phyloP scores from a whole-genome alignment of 768 basidiomycete genomes.

The Termitomyces sp. region DNA sequence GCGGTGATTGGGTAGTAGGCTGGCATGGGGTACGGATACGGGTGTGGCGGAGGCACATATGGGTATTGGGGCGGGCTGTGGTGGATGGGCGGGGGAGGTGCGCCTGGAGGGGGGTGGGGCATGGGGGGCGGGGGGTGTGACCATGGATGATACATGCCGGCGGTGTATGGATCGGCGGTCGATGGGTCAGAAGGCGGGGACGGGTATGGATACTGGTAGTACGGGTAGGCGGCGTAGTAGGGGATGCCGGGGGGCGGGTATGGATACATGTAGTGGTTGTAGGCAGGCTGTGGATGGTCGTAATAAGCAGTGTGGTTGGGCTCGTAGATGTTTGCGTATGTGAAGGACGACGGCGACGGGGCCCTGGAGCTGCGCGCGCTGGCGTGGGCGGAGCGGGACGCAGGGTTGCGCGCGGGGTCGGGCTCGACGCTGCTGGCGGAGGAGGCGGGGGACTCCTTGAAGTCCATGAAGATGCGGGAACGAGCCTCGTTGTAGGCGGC shows the following conservation, averaged over 20 bases:
- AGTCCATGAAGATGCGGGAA: conserved; percentile 82
- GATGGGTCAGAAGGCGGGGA: conserved; percentile 33
- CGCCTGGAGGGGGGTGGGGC: conserved; percentile 24
- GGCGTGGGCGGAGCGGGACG: conserved; percentile 56
- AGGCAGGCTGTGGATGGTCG: conserved; percentile 35
- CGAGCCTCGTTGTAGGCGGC: conserved; percentile 89
- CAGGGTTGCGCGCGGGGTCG: too few species aligned
- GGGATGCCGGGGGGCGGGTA: conserved; percentile 42
- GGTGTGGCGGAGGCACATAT: conserved; percentile 29
- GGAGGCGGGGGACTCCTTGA: conserved; percentile 63
- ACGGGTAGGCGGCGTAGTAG: conserved; percentile 39
- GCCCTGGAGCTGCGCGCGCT: conserved; percentile 74
- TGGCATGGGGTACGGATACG: conserved; percentile 26
- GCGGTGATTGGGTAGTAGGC: conserved; percentile 26
- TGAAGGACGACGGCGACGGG: conserved; percentile 67
- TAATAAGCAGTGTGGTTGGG: conserved; percentile 25
- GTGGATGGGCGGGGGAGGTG: conserved; percentile 25
- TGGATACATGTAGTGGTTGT: conserved; percentile 47
- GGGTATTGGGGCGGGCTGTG: conserved; percentile 31
- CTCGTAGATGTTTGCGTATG: conserved; percentile 73
- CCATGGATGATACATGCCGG: conserved; percentile 34
- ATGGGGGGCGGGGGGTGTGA: conserved; percentile 29
- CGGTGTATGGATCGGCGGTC: conserved; percentile 32
- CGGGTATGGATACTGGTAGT: conserved; percentile 38
- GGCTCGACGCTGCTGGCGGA: conserved; percentile 42